A percentile compares a stretch with the other conserved stretches of the same genome.
These are phyloP conservation scores for Penicillium sp. DNA, from an alignment of 2,329 filamentous ascomycete genomes.

Conservation along the genomic window DNA sequence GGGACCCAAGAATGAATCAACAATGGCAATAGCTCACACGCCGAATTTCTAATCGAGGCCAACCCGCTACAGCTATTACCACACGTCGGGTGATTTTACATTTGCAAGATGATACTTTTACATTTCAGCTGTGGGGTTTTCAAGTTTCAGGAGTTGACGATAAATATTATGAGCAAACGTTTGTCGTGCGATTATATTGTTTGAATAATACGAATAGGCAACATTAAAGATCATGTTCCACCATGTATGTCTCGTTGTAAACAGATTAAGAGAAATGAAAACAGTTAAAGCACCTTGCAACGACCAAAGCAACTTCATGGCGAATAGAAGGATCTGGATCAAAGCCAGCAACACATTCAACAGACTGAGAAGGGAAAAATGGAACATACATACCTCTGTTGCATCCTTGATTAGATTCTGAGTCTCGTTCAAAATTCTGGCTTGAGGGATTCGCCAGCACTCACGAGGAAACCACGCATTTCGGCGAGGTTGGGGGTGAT, in stretches of 20 bases:
- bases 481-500: slow-evolving; percentile 23
- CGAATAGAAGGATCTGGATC: slow-evolving; percentile 30
- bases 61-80: neutral
- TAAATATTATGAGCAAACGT: neutral
- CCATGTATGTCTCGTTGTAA: slow-evolving; percentile 12
- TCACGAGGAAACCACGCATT: slow-evolving; percentile 24
- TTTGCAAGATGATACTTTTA: no score
- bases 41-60: neutral
- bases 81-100: neutral
- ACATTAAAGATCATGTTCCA: slow-evolving; percentile 21
- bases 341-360: slow-evolving; percentile 12
- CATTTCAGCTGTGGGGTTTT: no score
- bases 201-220: slow-evolving; percentile 25
- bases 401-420: slow-evolving; percentile 29
- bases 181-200: slow-evolving; percentile 19
- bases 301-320: slow-evolving; percentile 31
- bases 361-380: neutral
- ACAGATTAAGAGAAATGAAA: neutral
- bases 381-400: slow-evolving; percentile 27
- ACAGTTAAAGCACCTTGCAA: slow-evolving; percentile 18
- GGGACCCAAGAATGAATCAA: neutral
- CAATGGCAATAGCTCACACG: neutral
- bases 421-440: slow-evolving; percentile 32
- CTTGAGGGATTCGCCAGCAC: slow-evolving; percentile 28
- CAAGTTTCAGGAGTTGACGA: neutral